Conservation (phyloP, 1,284 basidiomycete species). For the Cutaneotrichosporon sp. region DNA sequence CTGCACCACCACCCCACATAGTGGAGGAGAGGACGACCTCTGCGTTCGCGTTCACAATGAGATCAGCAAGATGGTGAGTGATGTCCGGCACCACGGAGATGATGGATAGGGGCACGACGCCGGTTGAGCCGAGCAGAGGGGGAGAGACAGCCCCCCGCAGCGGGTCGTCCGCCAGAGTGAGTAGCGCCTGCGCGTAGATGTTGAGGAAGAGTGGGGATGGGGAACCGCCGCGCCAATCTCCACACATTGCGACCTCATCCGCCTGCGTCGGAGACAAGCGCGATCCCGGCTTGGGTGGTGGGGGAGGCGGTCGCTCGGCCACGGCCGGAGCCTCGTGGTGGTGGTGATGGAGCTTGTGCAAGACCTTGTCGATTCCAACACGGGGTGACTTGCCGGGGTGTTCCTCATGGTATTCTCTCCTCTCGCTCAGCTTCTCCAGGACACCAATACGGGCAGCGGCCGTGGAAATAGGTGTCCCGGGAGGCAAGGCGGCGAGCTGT, state of each 20-base stretch:
- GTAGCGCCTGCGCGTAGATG: constrained; percentile 29
- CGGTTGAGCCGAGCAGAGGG: constrained; percentile 26
- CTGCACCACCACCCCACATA: constrained; percentile 35
- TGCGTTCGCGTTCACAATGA: constrained; percentile 32
- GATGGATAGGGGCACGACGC: constrained; percentile 35
- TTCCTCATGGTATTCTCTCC: too few relatives aligned
- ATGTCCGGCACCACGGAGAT: constrained; percentile 39
- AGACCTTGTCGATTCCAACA: too few relatives aligned
- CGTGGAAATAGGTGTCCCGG: too few relatives aligned
- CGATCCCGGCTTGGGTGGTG: background rate
- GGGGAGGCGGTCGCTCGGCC: too few relatives aligned
- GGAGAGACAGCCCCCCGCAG: constrained; percentile 35
- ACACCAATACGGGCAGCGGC: too few relatives aligned
- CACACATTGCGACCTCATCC: constrained; percentile 24
- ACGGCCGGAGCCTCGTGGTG: too few relatives aligned
- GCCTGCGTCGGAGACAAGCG: background rate
- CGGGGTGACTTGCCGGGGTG: too few relatives aligned
- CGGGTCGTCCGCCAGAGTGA: constrained; percentile 27
- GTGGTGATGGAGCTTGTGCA: too few relatives aligned
- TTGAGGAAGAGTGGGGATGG: constrained; percentile 34
- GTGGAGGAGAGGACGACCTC: constrained; percentile 42
- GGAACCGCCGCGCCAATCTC: constrained; percentile 28
- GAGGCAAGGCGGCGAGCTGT: too few relatives aligned
- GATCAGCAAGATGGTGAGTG: constrained; percentile 37
- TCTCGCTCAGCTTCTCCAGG: too few relatives aligned